Evolutionary conservation across 495 filamentous ascomycete species (phyloP), one percentile per base, ranked within the genome.

Genomic region (Hyaloscypha hepaticicola): DNA sequence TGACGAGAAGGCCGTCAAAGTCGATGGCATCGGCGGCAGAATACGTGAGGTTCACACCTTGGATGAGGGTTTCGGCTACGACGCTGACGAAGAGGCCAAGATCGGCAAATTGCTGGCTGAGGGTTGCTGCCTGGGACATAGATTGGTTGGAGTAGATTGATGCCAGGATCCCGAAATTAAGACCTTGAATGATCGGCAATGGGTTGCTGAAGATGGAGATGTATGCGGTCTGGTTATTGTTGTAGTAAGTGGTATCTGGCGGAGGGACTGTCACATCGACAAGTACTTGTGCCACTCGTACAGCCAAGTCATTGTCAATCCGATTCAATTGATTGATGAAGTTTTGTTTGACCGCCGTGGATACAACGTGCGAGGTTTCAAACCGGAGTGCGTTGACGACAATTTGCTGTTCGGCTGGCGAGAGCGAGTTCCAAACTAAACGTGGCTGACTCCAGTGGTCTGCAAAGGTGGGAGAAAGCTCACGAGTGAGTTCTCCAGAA

Each of bases 391-490:
- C 90, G 75, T 93, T 88, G 75, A 93, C 80, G 62, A 91, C 72
- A 74, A 91, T 88, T 71, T 93, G 90, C 72, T 92, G 83, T 70
- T 92, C 90, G 0, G 83, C 82, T 8, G 83, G 78, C 6, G 82
- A 72, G 51, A 93, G 82, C 0, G 88, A 91, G 82, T 92, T 91
- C 81, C 82, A 92, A 77, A 92, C 89, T 8, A 92, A 80, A 2
- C 90, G 84, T 0, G 88, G 83, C 70, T 93, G 90, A 3, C 85
- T 85, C 88, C 89, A 94, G 75, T 85, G 85, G 74, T 93, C 90
- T 41, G 83, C 73, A 74, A 93, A 92, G 14, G 86, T 88, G 0
- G 86, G 74, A 49, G 86, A 87, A 14, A 84, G 75, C 26, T 76
- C 79, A 50, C 90, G 87, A 5, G 83, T 76, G 24, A 90, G 82